These are phyloP conservation scores for Scenedesmus sp. DNA, from an alignment of 163 green algal species.

Conservation along the genomic window DNA sequence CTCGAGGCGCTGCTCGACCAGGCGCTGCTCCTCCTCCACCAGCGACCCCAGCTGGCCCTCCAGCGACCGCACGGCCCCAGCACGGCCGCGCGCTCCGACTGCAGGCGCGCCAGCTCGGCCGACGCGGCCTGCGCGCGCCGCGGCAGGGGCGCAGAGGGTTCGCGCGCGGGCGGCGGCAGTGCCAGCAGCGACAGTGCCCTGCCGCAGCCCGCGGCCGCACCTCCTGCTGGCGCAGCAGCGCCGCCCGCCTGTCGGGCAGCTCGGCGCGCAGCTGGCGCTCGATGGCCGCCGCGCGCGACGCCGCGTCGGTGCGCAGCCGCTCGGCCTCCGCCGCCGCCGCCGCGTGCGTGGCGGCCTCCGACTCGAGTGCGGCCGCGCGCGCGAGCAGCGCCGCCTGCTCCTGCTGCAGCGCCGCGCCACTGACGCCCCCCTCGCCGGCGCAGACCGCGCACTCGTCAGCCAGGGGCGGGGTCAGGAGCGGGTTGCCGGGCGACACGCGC, in stretches of 20 bases:
- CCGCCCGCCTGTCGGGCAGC: background rate
- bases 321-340: slow-evolving; percentile 30
- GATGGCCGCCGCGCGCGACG: slow-evolving; percentile 3
- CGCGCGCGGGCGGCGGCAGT: too few relatives aligned
- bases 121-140: slow-evolving; percentile 21
- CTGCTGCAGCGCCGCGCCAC: background rate
- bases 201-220: background rate
- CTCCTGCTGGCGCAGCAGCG: slow-evolving; percentile 33
- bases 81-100: slow-evolving; percentile 5
- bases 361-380: slow-evolving; percentile 4
- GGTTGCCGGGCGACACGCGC: background rate
- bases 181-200: too few relatives aligned
- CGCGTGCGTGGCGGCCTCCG: background rate
- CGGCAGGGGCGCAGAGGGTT: too few relatives aligned
- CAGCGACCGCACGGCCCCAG: background rate
- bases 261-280: background rate
- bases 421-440: background rate
- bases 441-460: slow-evolving; percentile 11
- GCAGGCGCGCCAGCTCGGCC: background rate
- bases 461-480: background rate
- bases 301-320: slow-evolving; percentile 1
- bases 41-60: slow-evolving; percentile 6
- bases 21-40: slow-evolving; percentile 22
- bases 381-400: slow-evolving; percentile 18
- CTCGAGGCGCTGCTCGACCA: slow-evolving; percentile 10